Evolutionary conservation across 1,284 basidiomycete genomes (phyloP), one percentile per base, ranked within the genome.

Genomic region (Cerrena zonata): DNA sequence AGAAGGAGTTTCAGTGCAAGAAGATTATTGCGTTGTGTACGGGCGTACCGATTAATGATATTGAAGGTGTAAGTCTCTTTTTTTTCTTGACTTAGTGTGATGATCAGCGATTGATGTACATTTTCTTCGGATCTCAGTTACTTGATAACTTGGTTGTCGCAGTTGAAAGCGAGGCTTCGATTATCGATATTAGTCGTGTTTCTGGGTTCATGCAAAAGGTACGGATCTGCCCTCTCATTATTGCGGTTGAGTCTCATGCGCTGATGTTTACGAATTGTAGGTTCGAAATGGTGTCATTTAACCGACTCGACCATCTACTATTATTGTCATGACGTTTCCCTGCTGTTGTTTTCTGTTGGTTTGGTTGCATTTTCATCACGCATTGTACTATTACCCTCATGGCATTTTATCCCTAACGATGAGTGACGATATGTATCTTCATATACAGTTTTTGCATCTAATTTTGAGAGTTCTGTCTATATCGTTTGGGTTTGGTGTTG

Each of bases 1-100:
- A 89, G 67, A 91, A 89, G 67, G 88, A 93, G 62, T 86, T 86
- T 58, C 85, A 91, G 69, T 96, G 91, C 72, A 87, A 91, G 69
- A 91, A 86, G 69, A 87, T 97, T 53, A 88, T 98, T 19, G 84
- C 91, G 21, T 72, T 95, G 48, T 95, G 92, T 66, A 91, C 92
- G 5, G 89, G 89, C 40, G 86, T 94, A 47, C 80, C 90, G 2
- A 77, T 91, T 44, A 90, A 94, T 60, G 86, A 86, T 65, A 89
- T 97, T 42, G 94, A 96, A 68, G 83, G 84, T 61, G 92, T 94
- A 66, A 77, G 86, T 78, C 11, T 53, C 57, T 61, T 53, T 51
- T 42, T 19, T 53, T 45, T 19, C 15, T 41, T 30, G 30, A 10
- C 13, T 23, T 42, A 13, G 13, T 42, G 4, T 48, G 18, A 12